Evolutionary conservation across 2,329 filamentous ascomycete species (phyloP).

Genomic region (Fusarium succisae): DNA sequence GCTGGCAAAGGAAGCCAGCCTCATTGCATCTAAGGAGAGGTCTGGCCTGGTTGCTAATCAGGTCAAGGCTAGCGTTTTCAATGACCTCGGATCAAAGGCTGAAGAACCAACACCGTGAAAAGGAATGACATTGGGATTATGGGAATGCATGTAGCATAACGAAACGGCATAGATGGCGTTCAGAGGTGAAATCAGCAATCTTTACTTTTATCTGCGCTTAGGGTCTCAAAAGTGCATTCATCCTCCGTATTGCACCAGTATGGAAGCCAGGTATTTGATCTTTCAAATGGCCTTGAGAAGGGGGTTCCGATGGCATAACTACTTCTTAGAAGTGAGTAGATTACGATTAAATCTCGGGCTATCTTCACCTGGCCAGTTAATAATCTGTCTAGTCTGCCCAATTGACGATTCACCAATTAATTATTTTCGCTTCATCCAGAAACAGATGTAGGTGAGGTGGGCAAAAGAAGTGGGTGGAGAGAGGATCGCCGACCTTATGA

Average conservation of each 20-base stretch:
- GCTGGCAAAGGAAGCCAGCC: slow-evolving; percentile 67
- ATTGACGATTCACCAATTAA: not conserved
- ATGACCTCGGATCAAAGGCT: slow-evolving; percentile 47
- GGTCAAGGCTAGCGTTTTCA: slow-evolving; percentile 72
- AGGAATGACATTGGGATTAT: slow-evolving; percentile 22
- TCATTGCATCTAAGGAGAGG: slow-evolving; percentile 69
- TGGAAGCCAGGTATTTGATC: not conserved
- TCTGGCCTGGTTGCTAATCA: slow-evolving; percentile 70
- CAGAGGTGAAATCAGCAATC: slow-evolving; percentile 34
- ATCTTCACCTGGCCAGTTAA: not conserved
- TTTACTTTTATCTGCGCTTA: slow-evolving; percentile 3
- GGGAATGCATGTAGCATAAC: slow-evolving; percentile 35
- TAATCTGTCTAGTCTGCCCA: not conserved
- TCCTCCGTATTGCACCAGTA: not conserved
- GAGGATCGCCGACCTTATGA: not conserved
- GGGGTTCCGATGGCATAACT: not conserved
- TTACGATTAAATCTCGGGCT: too few species aligned
- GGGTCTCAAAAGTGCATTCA: not conserved
- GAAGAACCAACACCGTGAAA: slow-evolving; percentile 20
- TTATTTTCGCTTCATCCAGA: not conserved
- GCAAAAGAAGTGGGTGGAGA: not conserved
- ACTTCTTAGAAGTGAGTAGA: not conserved
- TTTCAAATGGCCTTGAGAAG: not conserved
- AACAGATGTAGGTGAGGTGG: slow-evolving; percentile 2
- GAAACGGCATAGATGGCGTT: slow-evolving; percentile 44